Conservation (phyloP, 2,329 filamentous ascomycete genomes). For the Trichoderma sp. region DNA sequence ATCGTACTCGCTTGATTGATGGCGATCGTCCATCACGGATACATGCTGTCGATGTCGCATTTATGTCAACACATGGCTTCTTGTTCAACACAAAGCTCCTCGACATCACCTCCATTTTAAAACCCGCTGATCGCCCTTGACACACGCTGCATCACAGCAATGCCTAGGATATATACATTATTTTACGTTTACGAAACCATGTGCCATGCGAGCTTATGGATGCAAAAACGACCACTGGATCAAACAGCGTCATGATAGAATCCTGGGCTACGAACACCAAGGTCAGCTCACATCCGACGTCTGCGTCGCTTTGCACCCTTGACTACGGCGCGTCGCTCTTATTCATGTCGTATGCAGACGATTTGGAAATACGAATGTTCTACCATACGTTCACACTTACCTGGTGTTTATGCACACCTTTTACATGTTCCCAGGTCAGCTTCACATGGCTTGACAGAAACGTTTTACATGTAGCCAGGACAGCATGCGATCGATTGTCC, state of each 20-base stretch:
- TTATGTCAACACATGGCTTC: neutral
- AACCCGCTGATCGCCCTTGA: neutral
- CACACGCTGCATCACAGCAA: neutral
- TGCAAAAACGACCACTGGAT: neutral
- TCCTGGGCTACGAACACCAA: conserved; percentile 38
- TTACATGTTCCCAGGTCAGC: conserved; percentile 41
- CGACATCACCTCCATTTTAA: neutral
- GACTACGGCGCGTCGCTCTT: neutral
- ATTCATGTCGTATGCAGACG: conserved; percentile 48
- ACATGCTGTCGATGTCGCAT: neutral
- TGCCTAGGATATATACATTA: neutral
- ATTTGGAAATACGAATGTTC: conserved; percentile 57
- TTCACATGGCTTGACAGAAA: neutral
- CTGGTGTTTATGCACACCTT: conserved; percentile 55
- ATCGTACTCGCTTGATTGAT: conserved; percentile 63
- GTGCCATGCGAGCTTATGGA: neutral
- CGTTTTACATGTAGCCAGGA: conserved; percentile 26
- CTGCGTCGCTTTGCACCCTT: conserved; percentile 39
- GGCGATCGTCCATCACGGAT: conserved; percentile 29
- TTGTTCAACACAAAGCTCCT: neutral
- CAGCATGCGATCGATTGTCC: conserved; percentile 29
- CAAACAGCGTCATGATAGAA: conserved; percentile 25
- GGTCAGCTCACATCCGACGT: conserved; percentile 38
- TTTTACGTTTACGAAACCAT: neutral
- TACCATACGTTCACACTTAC: conserved; percentile 63